Base-by-base conservation (phyloP, 495 filamentous ascomycete species). In the Trichoderma erinaceum region DNA sequence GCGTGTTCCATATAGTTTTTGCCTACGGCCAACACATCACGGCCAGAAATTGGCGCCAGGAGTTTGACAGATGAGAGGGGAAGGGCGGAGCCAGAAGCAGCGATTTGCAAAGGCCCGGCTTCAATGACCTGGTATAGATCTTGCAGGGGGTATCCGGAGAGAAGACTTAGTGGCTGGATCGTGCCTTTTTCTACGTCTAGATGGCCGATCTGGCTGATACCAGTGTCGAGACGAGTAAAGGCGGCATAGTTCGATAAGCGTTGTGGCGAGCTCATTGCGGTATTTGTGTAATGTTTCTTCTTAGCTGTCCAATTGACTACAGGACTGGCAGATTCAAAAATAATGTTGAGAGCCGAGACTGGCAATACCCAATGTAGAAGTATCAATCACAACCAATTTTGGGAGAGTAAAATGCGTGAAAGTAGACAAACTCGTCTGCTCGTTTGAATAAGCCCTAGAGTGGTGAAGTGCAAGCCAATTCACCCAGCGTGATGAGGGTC, bases 1-100 rank as follows among this genome's bases (percentile, higher is more conserved):
- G 27, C 56, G 85, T 86, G 84, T 67, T 84, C 81, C 38, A 72
- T 75, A 73, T 86, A 86, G 64, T 86, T 86, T 72, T 86, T 85
- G 8, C 84, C 84, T 15, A 86, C 79, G 4, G 78, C 79, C 1
- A 86, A 74, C 10, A 86, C 72, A 72, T 86, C 84, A n/a, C 84
- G 77, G 10, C 75, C 82, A 10, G 75, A 72, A 68, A 87, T 76
- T 0, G 84, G 80, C 0, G 84, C 74, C 2, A 84, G 77, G 11
- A 82, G 66, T 63, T 80, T 77, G 16, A 81, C 79, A 1, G 72
- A 74, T 35, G 71, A 74, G 13, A 78, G 71, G 41, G 75, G 69
- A 38, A 85, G 68, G n/a, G 77, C 63, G n/a, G 76, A 70, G 4
- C 73, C 75, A 23, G 72, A 41, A 41, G 74, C 68, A 44, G 71